These are phyloP conservation scores for Ceratocystis diversiconidia DNA, from an alignment of 2,329 filamentous ascomycete species.

Conservation along the genomic window DNA sequence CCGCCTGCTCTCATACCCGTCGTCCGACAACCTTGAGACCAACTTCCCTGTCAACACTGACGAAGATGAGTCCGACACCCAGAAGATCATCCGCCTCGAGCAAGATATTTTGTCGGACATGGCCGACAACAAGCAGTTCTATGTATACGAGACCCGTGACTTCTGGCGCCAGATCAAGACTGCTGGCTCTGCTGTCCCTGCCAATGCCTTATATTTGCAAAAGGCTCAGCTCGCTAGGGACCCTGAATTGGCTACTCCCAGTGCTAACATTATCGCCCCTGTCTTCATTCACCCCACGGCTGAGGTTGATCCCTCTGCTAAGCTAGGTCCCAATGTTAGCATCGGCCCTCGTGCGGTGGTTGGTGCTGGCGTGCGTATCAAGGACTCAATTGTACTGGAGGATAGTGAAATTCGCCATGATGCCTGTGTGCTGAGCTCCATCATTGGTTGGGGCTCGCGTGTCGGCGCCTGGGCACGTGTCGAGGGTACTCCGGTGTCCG, in stretches of 20 bases:
- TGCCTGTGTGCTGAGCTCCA: conserved; percentile 85
- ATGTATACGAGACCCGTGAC: conserved; percentile 95
- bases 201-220: conserved; percentile 90
- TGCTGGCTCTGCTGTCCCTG: conserved; percentile 87
- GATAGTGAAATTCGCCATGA: conserved; percentile 94
- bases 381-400: conserved; percentile 91
- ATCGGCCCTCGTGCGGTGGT: conserved; percentile 79
- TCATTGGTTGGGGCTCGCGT: conserved; percentile 92
- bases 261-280: conserved; percentile 75
- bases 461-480: conserved; percentile 97
- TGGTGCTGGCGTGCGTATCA: conserved; percentile 78
- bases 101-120: conserved; percentile 94
- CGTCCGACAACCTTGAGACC: conserved; percentile 78
- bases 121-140: conserved; percentile 95
- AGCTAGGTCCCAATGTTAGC: conserved; percentile 92
- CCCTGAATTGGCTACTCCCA: conserved; percentile 63
- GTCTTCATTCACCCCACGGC: conserved; percentile 93
- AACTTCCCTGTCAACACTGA: conserved; percentile 43
- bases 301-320: conserved; percentile 81
- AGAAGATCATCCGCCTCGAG: conserved; percentile 82
- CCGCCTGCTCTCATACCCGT: conserved; percentile 85
- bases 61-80: conserved; percentile 64
- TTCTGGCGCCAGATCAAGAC: conserved; percentile 99
- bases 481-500: conserved; percentile 81
- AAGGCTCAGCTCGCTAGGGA: conserved; percentile 61